phyloP scores from a whole-genome alignment of 2,329 filamentous ascomycete genomes.

The Graphium sp. region DNA sequence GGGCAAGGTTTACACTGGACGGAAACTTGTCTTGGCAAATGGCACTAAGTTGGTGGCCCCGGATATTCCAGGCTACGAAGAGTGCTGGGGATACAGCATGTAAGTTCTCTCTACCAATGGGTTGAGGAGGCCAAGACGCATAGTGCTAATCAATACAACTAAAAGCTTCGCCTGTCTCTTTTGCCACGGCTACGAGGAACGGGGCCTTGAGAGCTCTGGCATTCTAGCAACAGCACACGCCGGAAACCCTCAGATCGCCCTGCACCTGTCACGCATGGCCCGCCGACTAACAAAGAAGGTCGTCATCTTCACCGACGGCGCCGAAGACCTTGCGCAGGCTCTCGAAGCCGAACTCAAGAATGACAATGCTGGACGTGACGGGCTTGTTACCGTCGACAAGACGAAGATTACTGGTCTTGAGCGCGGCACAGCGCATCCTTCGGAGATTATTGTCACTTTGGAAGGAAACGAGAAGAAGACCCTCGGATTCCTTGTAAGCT shows the following conservation, averaged over 20 bases:
- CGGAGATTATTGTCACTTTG: slow-evolving; percentile 18
- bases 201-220: slow-evolving; percentile 24
- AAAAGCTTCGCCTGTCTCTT: slow-evolving; percentile 39
- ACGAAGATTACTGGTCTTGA: slow-evolving; percentile 13
- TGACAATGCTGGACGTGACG: slow-evolving; percentile 7
- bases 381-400: slow-evolving; percentile 18
- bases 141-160: background rate
- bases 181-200: slow-evolving; percentile 42
- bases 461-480: slow-evolving; percentile 17
- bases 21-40: slow-evolving; percentile 36
- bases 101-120: slow-evolving; percentile 12
- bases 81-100: slow-evolving; percentile 36
- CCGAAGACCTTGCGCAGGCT: slow-evolving; percentile 13
- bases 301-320: slow-evolving; percentile 33
- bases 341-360: slow-evolving; percentile 12
- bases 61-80: slow-evolving; percentile 31
- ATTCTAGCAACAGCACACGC: slow-evolving; percentile 24
- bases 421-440: slow-evolving; percentile 10
- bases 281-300: slow-evolving; percentile 22
- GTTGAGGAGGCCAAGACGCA: too few relatives aligned
- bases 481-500: slow-evolving; percentile 22
- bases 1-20: slow-evolving; percentile 25
- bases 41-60: slow-evolving; percentile 34
- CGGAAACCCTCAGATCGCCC: slow-evolving; percentile 13
- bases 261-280: slow-evolving; percentile 24